Conservation (phyloP, 2,329 filamentous ascomycete genomes). For the Taxawa tesnikishii region DNA sequence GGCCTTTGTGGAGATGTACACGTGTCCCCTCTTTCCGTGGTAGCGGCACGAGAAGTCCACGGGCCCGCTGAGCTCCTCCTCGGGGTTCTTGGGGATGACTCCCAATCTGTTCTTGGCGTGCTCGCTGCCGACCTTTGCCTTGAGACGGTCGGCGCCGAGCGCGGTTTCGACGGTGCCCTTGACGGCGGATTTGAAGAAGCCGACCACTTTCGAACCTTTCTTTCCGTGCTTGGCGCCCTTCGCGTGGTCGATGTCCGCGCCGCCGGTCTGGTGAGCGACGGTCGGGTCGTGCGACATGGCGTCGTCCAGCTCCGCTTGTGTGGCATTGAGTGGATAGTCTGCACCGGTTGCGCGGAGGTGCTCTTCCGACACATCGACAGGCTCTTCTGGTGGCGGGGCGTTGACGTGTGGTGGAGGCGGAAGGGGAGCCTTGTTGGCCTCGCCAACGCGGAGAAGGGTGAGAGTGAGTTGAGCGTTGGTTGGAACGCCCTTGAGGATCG, state of each 20-base stretch:
- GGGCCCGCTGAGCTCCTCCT: constrained; percentile 45
- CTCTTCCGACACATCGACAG: constrained; percentile 36
- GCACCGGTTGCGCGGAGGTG: constrained; percentile 40
- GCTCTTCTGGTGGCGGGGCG: constrained; percentile 34
- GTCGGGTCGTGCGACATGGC: constrained; percentile 40
- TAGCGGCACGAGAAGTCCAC: constrained; percentile 64
- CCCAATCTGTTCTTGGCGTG: constrained; percentile 61
- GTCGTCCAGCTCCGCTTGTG: constrained; percentile 51
- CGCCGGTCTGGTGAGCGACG: constrained; percentile 35
- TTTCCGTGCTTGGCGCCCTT: constrained; percentile 36
- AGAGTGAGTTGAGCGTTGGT: constrained; percentile 77
- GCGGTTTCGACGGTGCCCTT: constrained; percentile 62
- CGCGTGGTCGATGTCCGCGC: constrained; percentile 39
- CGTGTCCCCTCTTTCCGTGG: constrained; percentile 58
- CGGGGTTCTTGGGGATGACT: constrained; percentile 44
- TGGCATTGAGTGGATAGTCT: constrained; percentile 47
- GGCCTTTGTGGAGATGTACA: constrained; percentile 55
- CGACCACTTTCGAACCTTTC: constrained; percentile 40
- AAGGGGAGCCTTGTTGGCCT: constrained; percentile 67
- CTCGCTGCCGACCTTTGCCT: constrained; percentile 48
- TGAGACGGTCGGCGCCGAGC: constrained; percentile 57
- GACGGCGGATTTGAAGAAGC: constrained; percentile 56
- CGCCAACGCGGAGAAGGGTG: constrained; percentile 69
- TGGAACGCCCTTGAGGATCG: constrained; percentile 66
- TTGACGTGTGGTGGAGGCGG: constrained; percentile 43